Evolutionary conservation across 2,329 filamentous ascomycete species (phyloP).

Genomic region (Sclerotinia nivalis): DNA sequence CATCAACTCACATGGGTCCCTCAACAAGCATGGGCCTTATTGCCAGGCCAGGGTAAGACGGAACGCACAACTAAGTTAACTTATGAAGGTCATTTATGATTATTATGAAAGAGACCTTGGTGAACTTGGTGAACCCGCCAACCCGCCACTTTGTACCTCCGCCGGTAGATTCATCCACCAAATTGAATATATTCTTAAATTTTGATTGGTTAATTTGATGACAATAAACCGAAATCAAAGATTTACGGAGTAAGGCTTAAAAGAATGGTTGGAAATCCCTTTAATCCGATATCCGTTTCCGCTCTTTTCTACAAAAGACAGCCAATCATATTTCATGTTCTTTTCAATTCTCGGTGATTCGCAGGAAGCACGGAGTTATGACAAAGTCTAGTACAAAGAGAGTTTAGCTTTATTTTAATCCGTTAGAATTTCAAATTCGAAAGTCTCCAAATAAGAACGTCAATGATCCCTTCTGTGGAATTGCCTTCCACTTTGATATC

Average conservation of each 20-base stretch:
- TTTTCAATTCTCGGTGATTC: slow-evolving; percentile 14
- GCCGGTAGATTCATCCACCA: background rate
- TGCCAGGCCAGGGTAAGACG: slow-evolving; percentile 1
- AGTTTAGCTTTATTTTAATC: slow-evolving; percentile 11
- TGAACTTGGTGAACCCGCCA: background rate
- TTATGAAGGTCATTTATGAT: slow-evolving; percentile 12
- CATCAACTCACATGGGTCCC: slow-evolving; percentile 11
- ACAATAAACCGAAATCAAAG: background rate
- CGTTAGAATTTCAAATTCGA: slow-evolving; percentile 20
- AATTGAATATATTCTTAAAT: background rate
- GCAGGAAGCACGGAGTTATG: slow-evolving; percentile 6
- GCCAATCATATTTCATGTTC: slow-evolving; percentile 2
- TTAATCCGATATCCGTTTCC: background rate
- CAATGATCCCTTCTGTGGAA: background rate
- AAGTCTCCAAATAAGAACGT: slow-evolving; percentile 20
- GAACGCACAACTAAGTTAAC: background rate
- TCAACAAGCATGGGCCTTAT: background rate
- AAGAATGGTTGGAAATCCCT: background rate
- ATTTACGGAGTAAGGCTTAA: background rate
- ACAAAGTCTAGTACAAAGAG: slow-evolving; percentile 4
- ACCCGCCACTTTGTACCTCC: background rate
- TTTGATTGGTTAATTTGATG: background rate
- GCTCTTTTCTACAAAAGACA: background rate
- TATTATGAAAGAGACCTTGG: background rate
- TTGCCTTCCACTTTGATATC: slow-evolving; percentile 16